Base-by-base conservation (phyloP, 2,329 filamentous ascomycete genomes). In the Grosmannia huntii region DNA sequence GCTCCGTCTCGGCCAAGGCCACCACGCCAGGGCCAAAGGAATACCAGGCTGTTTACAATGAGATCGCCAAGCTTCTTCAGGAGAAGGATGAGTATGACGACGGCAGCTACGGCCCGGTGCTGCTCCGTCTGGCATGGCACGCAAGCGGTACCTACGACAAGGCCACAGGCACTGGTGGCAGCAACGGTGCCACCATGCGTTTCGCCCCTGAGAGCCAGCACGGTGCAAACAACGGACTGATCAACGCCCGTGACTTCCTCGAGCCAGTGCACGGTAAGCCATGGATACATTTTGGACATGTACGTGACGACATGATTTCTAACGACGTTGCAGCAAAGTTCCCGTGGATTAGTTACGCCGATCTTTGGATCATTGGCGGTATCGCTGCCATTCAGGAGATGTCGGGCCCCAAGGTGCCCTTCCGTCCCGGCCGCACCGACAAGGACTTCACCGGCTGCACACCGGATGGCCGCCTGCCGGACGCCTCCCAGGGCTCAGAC, bases 11-110 rank as follows among this genome's bases (percentile, higher is more conserved):
- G 41, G 65, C 76, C 70, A 81, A 81, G 68, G 70, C 82, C 65
- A 86, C 92, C 75, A 81, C 76, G 56, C 89, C 90, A 61, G 87
- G 82, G 68, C 83, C 87, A 74, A 85, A 86, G 66, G 90, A 99
- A 74, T 97, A 96, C 79, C 90, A 96, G 79, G 87, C 89, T 73
- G 89, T 97, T 57, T 97, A 97, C 78, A 82, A 96, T 71, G 86
- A 85, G 68, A 84, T 97, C 66, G 91, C 92, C 58, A 74, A 78
- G 68, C 79, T 79, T 61, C 77, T 97, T 58, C 86, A 94, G 72
- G 89, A 96, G 75, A 84, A 95, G 70, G 89, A 94, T 66, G 87
- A 96, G 65, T 97, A 97, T 71, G 92, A 97, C 68, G 92, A 99
- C 72, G 92, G 94, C 65, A 94, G 87, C 76, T 97, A 95, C 70